Percentiles rank a stretch among this genome's conserved stretches.
Evolutionary conservation across 2,329 filamentous ascomycete genomes (phyloP).

Genomic region (Penicillium sp.): DNA sequence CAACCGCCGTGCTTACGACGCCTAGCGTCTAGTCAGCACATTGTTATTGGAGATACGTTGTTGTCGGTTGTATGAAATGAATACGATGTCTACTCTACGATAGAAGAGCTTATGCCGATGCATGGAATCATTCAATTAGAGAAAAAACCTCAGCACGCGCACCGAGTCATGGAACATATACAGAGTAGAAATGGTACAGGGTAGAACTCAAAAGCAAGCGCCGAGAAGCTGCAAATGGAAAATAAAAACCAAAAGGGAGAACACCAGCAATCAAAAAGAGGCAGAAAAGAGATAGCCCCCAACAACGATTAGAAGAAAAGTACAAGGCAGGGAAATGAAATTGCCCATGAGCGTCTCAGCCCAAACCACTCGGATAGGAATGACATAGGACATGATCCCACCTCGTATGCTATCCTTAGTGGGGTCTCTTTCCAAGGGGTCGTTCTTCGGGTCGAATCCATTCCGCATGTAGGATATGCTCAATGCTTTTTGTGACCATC

Average conservation of each 20-base stretch:
- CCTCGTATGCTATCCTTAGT: not conserved
- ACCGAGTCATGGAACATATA: constrained; percentile 33
- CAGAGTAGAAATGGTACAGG: constrained; percentile 27
- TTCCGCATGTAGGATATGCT: not conserved
- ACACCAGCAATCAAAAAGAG: constrained; percentile 23
- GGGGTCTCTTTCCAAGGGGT: not conserved
- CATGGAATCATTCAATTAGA: constrained; percentile 21
- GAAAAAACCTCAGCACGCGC: constrained; percentile 15
- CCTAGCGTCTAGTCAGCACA: too few relatives aligned
- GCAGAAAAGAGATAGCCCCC: constrained; percentile 16
- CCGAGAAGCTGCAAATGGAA: constrained; percentile 11
- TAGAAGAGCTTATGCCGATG: constrained; percentile 11
- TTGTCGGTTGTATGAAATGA: not conserved
- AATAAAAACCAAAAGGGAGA: constrained; percentile 10
- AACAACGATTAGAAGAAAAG: constrained; percentile 9
- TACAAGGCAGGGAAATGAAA: constrained; percentile 12
- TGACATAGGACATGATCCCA: not conserved
- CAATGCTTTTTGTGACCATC: constrained; percentile 14
- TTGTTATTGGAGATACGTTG: not conserved
- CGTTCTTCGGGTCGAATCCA: not conserved
- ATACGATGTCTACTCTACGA: not conserved
- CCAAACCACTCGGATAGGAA: constrained; percentile 1
- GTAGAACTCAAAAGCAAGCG: constrained; percentile 10
- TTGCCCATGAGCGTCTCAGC: constrained; percentile 10
- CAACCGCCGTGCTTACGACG: too few relatives aligned